Evolutionary conservation across 2,329 filamentous ascomycete genomes (phyloP).

Genomic region (Ophiosphaerella herpotricha): DNA sequence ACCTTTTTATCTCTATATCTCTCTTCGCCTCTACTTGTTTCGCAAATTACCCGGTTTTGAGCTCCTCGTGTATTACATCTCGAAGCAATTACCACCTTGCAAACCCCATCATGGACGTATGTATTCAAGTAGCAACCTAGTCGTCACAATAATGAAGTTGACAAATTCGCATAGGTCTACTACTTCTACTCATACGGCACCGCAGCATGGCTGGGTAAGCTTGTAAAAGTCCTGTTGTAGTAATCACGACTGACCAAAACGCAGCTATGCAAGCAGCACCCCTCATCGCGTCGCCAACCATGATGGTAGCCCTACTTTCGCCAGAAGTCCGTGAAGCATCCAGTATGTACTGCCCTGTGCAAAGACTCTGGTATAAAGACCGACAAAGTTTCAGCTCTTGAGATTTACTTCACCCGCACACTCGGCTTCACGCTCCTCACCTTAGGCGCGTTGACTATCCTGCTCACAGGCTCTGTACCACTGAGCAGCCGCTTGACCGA

Average conservation of each 20-base stretch:
- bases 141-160: slow-evolving; percentile 10
- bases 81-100: neutral
- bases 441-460: slow-evolving; percentile 66
- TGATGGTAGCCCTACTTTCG: slow-evolving; percentile 64
- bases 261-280: slow-evolving; percentile 53
- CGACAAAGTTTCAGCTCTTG: slow-evolving; percentile 55
- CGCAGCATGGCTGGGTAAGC: slow-evolving; percentile 48
- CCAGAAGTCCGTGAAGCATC: slow-evolving; percentile 61
- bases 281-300: slow-evolving; percentile 63
- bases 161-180: slow-evolving; percentile 43
- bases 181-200: slow-evolving; percentile 51
- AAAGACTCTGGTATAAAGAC: no score
- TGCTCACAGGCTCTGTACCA: slow-evolving; percentile 73
- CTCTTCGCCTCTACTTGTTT: neutral
- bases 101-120: slow-evolving; percentile 8
- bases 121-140: neutral
- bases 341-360: slow-evolving; percentile 45
- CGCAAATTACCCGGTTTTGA: neutral
- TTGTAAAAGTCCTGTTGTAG: neutral
- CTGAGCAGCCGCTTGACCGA: slow-evolving; percentile 57
- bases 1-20: neutral
- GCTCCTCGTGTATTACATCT: neutral
- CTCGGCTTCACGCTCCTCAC: slow-evolving; percentile 70
- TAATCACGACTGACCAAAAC: slow-evolving; percentile 10
- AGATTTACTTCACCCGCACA: slow-evolving; percentile 74